Conservation (phyloP, 805 yeast genomes). For the Ogataea pignaliae region DNA sequence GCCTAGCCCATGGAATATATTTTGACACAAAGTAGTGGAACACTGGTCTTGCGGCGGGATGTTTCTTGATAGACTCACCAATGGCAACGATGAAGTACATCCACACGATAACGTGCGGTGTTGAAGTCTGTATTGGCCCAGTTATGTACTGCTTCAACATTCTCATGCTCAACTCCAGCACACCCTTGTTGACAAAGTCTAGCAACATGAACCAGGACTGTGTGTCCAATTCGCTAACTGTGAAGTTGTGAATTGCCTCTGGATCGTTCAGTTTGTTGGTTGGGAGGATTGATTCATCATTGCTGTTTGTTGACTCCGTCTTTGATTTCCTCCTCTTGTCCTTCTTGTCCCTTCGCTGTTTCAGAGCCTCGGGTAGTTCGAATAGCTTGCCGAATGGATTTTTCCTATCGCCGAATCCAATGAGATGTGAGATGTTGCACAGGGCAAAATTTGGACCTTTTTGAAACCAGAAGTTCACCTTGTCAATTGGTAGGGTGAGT, state of each 20-base stretch:
- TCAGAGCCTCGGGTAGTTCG: constrained; percentile 65
- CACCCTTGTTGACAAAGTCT: constrained; percentile 55
- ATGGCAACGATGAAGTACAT: constrained; percentile 64
- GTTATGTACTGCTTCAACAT: constrained; percentile 60
- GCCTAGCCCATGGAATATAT: constrained; percentile 64
- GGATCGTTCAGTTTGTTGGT: constrained; percentile 12
- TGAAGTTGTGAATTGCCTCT: constrained; percentile 20
- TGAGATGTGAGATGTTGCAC: constrained; percentile 67
- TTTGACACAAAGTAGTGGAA: constrained; percentile 48
- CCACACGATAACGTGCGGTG: constrained; percentile 77
- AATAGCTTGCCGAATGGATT: constrained; percentile 77
- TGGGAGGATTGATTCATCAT: constrained; percentile 4
- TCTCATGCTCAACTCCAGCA: constrained; percentile 62
- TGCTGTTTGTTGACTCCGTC: constrained; percentile 9
- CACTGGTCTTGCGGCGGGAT: constrained; percentile 43
- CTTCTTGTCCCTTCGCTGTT: constrained; percentile 66
- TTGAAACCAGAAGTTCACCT: constrained; percentile 68
- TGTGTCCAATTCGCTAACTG: constrained; percentile 28
- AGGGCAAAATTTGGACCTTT: constrained; percentile 73
- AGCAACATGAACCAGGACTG: constrained; percentile 56
- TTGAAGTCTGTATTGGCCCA: constrained; percentile 68
- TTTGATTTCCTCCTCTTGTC: constrained; percentile 52
- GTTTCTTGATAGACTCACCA: constrained; percentile 47
- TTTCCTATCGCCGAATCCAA: constrained; percentile 72
- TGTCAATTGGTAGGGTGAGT: constrained; percentile 36